A percentile compares a stretch with the other conserved stretches of the same genome.
Evolutionary conservation across 1,284 basidiomycete genomes (phyloP).

Genomic region (Takashimella koratensis): DNA sequence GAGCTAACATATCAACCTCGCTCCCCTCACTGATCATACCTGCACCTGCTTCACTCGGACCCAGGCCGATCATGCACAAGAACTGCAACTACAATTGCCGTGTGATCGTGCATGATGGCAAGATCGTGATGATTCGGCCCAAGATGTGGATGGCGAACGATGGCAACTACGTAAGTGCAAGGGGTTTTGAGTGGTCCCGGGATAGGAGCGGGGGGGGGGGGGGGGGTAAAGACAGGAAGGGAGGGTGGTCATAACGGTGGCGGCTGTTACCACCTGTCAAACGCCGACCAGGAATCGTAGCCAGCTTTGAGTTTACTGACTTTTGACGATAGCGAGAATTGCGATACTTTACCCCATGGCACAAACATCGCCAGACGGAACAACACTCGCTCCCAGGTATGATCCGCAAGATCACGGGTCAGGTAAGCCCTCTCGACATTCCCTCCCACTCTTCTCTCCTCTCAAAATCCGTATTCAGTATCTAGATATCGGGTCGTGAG

Average conservation of each 20-base stretch:
- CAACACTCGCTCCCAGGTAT: constrained; percentile 84
- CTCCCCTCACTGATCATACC: too few relatives aligned
- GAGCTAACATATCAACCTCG: too few relatives aligned
- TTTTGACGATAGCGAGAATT: constrained; percentile 63
- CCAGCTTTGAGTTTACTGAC: background rate
- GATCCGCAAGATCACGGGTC: constrained; percentile 80
- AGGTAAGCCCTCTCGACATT: constrained; percentile 56
- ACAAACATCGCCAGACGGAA: constrained; percentile 79
- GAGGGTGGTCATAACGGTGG: too few relatives aligned
- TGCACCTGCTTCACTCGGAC: too few relatives aligned
- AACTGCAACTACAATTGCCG: constrained; percentile 97
- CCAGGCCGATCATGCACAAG: constrained; percentile 91
- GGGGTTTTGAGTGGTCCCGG: too few relatives aligned
- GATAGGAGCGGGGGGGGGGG: too few relatives aligned
- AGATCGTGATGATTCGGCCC: constrained; percentile 89
- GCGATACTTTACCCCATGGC: constrained; percentile 94
- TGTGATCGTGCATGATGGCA: constrained; percentile 75
- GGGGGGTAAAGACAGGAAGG: too few relatives aligned
- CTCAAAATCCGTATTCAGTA: too few relatives aligned
- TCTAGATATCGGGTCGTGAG: too few relatives aligned
- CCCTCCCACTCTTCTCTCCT: too few relatives aligned
- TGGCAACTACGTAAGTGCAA: constrained; percentile 71
- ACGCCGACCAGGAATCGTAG: too few relatives aligned
- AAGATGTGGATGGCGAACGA: constrained; percentile 99
- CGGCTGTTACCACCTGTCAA: too few relatives aligned